Evolutionary conservation across 352 stramenopile species (phyloP), one percentile per base, ranked within the genome.

Genomic region (Thalassiosira exigua): DNA sequence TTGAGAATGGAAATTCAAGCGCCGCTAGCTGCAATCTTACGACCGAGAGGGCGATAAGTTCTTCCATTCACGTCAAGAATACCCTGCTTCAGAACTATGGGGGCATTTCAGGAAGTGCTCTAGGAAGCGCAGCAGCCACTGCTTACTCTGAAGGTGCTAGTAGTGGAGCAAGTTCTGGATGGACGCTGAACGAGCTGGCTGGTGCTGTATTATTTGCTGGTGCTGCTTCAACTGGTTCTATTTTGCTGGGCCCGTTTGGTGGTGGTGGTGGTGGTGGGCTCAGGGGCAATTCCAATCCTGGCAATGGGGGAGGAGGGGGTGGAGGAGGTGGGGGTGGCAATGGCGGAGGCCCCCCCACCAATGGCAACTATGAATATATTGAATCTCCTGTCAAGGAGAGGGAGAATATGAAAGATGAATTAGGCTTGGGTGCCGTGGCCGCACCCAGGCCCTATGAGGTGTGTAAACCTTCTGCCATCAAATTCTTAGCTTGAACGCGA

Each of bases 361-460:
- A 27, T 36, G 69, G 62, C 64, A 66, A 46, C 26, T 57, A 66
- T 41, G 27, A 71, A 17, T 36, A 76, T 69, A 61, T 48, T 22
- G 68, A 64, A 39, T 30, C 69, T 24, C 65, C 48, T 39, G 2
- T 27, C n/a, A 71, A 78, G 19, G 58, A 78, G 27, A 56, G 27
- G 5, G 57, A 78, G 7, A 36, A 69, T n/a, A 17, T 59, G 26
- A 44, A 65, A 19, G 59, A 69, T 39, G 61, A 70, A 32, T 65
- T 78, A 41, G 32, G 14, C 0, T 46, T 71, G 29, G 33, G 24
- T 2, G 33, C 70, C 57, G 42, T 52, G 17, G 46, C 44, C 24
- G 21, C 39, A 32, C 58, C 69, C 42, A 65, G 69, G 39, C 69
- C 69, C 14, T 78, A 78, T 50, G 69, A 78, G 69, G 69, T 78